Percentiles rank a stretch among this genome's conserved stretches.
These are phyloP conservation scores for Sarocladium kiliense DNA, from an alignment of 2,329 filamentous ascomycete species.

Conservation along the genomic window DNA sequence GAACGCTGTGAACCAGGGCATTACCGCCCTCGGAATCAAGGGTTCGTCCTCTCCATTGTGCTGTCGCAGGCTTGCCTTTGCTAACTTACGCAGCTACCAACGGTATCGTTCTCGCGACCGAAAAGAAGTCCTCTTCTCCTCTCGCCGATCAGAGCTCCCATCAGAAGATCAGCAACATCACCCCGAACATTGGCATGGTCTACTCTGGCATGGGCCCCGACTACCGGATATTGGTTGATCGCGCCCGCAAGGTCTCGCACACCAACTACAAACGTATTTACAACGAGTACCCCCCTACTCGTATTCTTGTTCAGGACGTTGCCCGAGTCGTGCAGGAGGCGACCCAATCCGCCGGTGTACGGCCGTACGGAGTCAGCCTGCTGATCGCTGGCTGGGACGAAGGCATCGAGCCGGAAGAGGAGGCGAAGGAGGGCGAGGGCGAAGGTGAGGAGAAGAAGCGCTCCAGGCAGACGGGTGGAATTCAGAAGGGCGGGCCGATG, in stretches of 20 bases:
- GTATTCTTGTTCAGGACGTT: slow-evolving; percentile 98
- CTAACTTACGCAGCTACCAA: slow-evolving; percentile 69
- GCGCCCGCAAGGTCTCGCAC: slow-evolving; percentile 96
- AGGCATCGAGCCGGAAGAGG: slow-evolving; percentile 80
- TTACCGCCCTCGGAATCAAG: slow-evolving; percentile 98
- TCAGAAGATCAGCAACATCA: slow-evolving; percentile 96
- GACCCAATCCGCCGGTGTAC: slow-evolving; percentile 94
- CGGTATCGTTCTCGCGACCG: slow-evolving; percentile 95
- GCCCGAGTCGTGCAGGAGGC: slow-evolving; percentile 98
- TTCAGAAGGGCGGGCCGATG: slow-evolving; percentile 92
- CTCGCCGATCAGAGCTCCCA: slow-evolving; percentile 93
- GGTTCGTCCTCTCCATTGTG: slow-evolving; percentile 46
- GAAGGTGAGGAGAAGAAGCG: slow-evolving; percentile 71
- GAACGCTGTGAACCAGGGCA: slow-evolving; percentile 98
- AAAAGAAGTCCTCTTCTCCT: slow-evolving; percentile 98
- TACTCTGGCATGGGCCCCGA: slow-evolving; percentile 99
- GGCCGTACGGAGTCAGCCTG: slow-evolving; percentile 93
- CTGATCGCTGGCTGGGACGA: slow-evolving; percentile 98
- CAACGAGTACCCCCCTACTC: slow-evolving; percentile 99
- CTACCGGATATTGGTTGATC: slow-evolving; percentile 95
- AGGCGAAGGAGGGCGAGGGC: slow-evolving; percentile 49
- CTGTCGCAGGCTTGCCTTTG: not conserved
- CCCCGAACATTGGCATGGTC: slow-evolving; percentile 98
- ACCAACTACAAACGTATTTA: slow-evolving; percentile 99
- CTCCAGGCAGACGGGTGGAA: slow-evolving; percentile 86